Base-by-base conservation (phyloP, 805 yeast species). In the Peterozyma toletana region DNA sequence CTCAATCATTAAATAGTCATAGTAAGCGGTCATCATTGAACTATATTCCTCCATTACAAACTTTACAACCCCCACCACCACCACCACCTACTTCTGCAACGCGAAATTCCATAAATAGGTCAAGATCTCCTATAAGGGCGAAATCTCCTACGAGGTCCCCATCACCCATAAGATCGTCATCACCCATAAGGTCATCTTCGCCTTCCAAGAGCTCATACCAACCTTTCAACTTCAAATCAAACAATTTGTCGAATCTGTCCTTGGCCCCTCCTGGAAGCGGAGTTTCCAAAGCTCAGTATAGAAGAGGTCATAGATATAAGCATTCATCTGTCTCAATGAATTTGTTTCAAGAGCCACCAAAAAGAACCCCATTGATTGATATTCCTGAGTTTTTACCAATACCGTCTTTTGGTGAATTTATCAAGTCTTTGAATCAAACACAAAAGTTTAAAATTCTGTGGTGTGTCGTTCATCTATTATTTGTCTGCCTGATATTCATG, bases 321-420 rank as follows among this genome's bases (percentile, higher is more conserved):
- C 98, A 91, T 62, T 89, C 97, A 2, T 89, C 96, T 9, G 96
- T 91, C 5, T 88, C 96, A 5, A 85, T 91, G 93, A 90, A 91
- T 60, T 75, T 91, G 59, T 91, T 93, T 59, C 96, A 87, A 61
- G 97, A 91, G 56, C 96, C 97, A 1, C 84, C 89, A 13, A 77
- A 71, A 35, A 70, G 81, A 33, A 80, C 84, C 4, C 84, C 89
- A 1, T 63, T 70, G 33, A 21, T 21, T 7, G 70, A 78, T 36
- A 65, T 80, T 14, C 86, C 89, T 0, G 75, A 74, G 33, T 73
- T 74, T 53, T 74, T 82, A 50, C 86, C 89, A 14, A 79, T 89
- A 9, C 96, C 96, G 1, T 82, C 77, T 18, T 54, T 74, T 13
- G 57, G 58, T 13, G 96, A 91, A 58, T 71, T 86, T 41, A 50